Percentiles rank a stretch among this genome's conserved stretches.
phyloP scores from a whole-genome alignment of 1,284 basidiomycete species.

The Ceratobasidium sp. region DNA sequence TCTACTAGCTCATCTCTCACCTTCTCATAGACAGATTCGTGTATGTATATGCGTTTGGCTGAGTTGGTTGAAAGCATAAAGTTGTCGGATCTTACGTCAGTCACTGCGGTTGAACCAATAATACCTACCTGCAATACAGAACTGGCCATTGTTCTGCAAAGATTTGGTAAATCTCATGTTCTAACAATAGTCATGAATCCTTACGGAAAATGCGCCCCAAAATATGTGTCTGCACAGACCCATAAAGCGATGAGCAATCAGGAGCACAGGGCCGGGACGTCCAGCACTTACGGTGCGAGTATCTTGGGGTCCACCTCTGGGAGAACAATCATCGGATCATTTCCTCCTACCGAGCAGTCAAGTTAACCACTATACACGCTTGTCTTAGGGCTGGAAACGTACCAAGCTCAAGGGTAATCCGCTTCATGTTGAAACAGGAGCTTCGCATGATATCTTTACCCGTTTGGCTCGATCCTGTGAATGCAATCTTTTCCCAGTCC shows the following conservation, averaged over 20 bases:
- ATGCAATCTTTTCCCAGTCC: constrained; percentile 53
- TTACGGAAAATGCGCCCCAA: constrained; percentile 30
- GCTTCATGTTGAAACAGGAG: constrained; percentile 62
- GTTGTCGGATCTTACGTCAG: background rate
- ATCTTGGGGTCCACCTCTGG: constrained; percentile 10
- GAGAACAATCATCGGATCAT: constrained; percentile 35
- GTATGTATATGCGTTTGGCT: constrained; percentile 41
- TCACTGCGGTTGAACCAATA: background rate
- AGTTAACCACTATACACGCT: background rate
- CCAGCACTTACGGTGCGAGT: constrained; percentile 26
- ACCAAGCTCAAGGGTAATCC: constrained; percentile 83
- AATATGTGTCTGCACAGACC: constrained; percentile 14
- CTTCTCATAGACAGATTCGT: constrained; percentile 29
- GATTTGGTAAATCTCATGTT: background rate
- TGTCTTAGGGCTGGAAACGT: background rate
- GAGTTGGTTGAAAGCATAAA: background rate
- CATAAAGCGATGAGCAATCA: background rate
- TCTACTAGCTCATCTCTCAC: constrained; percentile 27
- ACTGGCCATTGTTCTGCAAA: constrained; percentile 32
- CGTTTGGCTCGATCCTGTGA: constrained; percentile 68
- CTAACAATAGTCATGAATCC: background rate
- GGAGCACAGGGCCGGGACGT: background rate
- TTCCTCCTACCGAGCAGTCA: constrained; percentile 13
- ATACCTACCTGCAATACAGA: constrained; percentile 35
- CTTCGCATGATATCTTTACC: constrained; percentile 86